phyloP scores from a whole-genome alignment of 331 rosid genomes.

The Pyrus hybrid region DNA sequence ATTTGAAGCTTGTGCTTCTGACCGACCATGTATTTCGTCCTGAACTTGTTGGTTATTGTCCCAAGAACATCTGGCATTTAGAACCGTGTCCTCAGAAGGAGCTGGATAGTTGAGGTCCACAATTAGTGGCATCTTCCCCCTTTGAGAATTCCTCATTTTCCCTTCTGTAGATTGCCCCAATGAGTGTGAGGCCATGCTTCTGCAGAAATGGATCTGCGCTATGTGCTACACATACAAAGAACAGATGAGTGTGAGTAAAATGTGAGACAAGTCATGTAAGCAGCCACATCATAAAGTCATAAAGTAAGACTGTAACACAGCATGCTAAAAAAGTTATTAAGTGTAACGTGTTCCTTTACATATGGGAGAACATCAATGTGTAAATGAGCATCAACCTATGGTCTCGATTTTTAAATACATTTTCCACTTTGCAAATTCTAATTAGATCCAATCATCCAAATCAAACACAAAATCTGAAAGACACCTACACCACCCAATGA shows the following conservation, averaged over 20 bases:
- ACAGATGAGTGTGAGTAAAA: neutral
- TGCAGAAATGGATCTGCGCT: neutral
- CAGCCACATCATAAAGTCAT: neutral
- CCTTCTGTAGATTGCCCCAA: neutral
- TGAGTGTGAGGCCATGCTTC: slow-evolving; percentile 4
- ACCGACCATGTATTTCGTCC: neutral
- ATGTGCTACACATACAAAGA: neutral
- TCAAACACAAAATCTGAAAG: neutral
- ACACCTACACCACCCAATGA: neutral
- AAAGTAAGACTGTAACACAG: too few species aligned
- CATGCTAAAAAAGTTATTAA: neutral
- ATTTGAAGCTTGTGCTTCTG: slow-evolving; percentile 6
- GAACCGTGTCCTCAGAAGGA: slow-evolving; percentile 8
- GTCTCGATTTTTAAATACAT: neutral
- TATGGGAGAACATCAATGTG: neutral
- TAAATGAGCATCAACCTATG: neutral
- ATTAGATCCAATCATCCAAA: neutral
- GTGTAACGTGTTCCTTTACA: neutral
- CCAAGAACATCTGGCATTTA: slow-evolving; percentile 7
- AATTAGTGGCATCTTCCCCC: slow-evolving; percentile 17
- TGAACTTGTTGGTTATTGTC: neutral
- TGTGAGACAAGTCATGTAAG: neutral
- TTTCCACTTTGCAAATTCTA: neutral
- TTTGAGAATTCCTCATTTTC: slow-evolving; percentile 6
- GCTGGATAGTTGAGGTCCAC: slow-evolving; percentile 28